phyloP scores from a whole-genome alignment of 2,329 filamentous ascomycete species.

The Stachybotrys elegans region DNA sequence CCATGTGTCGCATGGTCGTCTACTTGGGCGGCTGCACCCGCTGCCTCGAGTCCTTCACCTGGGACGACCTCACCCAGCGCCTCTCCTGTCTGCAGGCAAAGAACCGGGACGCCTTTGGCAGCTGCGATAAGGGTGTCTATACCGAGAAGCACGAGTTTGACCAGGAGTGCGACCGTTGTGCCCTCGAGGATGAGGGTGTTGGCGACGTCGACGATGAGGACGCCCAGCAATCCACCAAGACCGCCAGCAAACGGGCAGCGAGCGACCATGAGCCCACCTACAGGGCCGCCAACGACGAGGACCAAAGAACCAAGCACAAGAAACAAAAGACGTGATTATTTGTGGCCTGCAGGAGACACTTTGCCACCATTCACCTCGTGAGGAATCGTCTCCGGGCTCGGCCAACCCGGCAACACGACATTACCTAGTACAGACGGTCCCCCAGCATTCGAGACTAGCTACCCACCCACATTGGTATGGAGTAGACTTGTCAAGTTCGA shows the following conservation, averaged over 20 bases:
- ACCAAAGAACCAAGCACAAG: constrained; percentile 15
- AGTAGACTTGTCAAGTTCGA: too few relatives aligned
- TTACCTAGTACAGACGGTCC: too few relatives aligned
- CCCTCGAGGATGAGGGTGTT: constrained; percentile 36
- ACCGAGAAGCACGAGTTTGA: constrained; percentile 40
- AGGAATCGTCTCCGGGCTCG: too few relatives aligned
- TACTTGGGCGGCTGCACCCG: constrained; percentile 39
- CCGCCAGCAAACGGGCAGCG: constrained; percentile 12
- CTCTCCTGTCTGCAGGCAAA: constrained; percentile 45
- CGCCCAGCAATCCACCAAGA: neutral
- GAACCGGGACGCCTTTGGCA: constrained; percentile 40
- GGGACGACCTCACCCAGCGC: constrained; percentile 40
- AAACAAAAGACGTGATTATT: constrained; percentile 26
- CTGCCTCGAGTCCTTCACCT: constrained; percentile 34
- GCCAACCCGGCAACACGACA: too few relatives aligned
- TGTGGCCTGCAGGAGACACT: too few relatives aligned
- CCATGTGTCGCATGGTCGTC: constrained; percentile 43
- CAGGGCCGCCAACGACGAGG: too few relatives aligned
- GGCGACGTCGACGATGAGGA: constrained; percentile 31
- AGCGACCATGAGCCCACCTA: constrained; percentile 14
- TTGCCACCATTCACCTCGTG: too few relatives aligned
- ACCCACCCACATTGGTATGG: too few relatives aligned
- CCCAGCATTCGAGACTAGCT: too few relatives aligned
- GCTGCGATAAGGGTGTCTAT: constrained; percentile 34
- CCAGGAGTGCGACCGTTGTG: constrained; percentile 41